These are phyloP conservation scores for Globisporangium acanthophoron DNA, from an alignment of 352 stramenopile genomes.

Conservation along the genomic window DNA sequence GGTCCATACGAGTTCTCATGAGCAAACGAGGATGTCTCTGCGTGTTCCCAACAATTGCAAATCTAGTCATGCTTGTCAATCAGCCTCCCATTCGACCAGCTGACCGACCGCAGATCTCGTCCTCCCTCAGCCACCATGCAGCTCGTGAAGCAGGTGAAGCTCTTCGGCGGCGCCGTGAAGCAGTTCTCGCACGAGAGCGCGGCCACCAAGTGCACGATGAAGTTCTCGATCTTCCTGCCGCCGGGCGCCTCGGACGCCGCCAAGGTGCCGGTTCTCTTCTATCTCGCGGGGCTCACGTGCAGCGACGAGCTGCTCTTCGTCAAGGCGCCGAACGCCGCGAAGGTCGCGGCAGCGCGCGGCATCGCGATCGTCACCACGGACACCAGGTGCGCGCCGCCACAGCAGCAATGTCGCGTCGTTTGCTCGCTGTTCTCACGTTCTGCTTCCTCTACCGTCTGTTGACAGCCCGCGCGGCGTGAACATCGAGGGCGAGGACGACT, in stretches of 20 bases:
- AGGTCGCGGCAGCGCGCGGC: slow-evolving; percentile 82
- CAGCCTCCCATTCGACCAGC: too few relatives aligned
- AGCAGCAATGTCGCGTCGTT: too few relatives aligned
- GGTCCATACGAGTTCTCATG: too few relatives aligned
- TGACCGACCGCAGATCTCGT: too few relatives aligned
- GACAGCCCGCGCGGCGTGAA: slow-evolving; percentile 85
- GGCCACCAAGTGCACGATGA: slow-evolving; percentile 86
- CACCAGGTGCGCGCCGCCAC: slow-evolving; percentile 57
- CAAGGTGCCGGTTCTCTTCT: slow-evolving; percentile 91
- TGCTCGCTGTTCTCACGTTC: background rate
- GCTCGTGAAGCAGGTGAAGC: slow-evolving; percentile 71
- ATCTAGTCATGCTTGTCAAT: too few relatives aligned
- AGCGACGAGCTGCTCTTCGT: slow-evolving; percentile 95
- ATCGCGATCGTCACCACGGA: slow-evolving; percentile 95
- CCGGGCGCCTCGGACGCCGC: slow-evolving; percentile 43
- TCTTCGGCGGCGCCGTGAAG: slow-evolving; percentile 75
- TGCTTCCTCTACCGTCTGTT: background rate
- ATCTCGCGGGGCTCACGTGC: slow-evolving; percentile 96
- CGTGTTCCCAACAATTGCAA: too few relatives aligned
- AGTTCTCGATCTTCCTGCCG: slow-evolving; percentile 89
- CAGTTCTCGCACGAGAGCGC: slow-evolving; percentile 82
- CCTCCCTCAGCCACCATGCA: slow-evolving; percentile 28
- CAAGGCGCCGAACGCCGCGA: slow-evolving; percentile 91
- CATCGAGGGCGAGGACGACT: slow-evolving; percentile 92
- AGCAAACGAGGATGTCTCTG: too few relatives aligned